A percentile compares a stretch with the other conserved stretches of the same genome.
Conservation (phyloP, 768 basidiomycete genomes). For the Dacryopinax primogenitus region DNA sequence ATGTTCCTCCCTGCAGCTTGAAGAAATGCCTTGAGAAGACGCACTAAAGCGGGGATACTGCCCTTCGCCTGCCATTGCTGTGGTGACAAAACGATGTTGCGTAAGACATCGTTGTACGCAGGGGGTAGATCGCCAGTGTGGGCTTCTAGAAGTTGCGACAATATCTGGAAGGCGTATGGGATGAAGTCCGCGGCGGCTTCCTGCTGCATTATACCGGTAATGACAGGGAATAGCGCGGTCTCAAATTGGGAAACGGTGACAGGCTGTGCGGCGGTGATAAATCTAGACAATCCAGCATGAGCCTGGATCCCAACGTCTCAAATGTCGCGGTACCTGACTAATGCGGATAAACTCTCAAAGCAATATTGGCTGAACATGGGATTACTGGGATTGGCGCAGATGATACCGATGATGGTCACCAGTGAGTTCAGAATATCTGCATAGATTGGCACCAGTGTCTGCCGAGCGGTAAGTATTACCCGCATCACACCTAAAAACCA, state of each 20-base stretch:
- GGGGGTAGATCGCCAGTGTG: conserved; percentile 51
- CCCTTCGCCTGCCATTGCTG: conserved; percentile 87
- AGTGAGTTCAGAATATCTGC: conserved; percentile 56
- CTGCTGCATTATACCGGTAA: conserved; percentile 75
- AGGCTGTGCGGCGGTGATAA: conserved; percentile 61
- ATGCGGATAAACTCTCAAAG: conserved; percentile 88
- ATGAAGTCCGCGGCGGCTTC: conserved; percentile 89
- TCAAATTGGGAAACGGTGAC: conserved; percentile 64
- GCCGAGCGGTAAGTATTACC: conserved; percentile 77
- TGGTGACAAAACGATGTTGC: conserved; percentile 63
- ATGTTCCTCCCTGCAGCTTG: conserved; percentile 55
- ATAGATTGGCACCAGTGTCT: conserved; percentile 56
- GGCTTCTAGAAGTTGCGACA: conserved; percentile 86
- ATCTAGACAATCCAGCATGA: conserved; percentile 35
- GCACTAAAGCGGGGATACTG: conserved; percentile 84
- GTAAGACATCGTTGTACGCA: conserved; percentile 66
- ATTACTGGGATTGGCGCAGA: conserved; percentile 93
- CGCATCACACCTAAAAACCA: conserved; percentile 72
- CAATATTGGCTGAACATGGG: conserved; percentile 96
- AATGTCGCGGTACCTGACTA: conserved; percentile 52
- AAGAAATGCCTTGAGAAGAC: conserved; percentile 74
- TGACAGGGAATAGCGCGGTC: conserved; percentile 66
- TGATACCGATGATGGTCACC: conserved; percentile 69
- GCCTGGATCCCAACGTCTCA: neutral
- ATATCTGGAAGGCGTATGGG: conserved; percentile 92